These are phyloP conservation scores for Phialemonium atrogriseum DNA, from an alignment of 2,329 filamentous ascomycete genomes.

Conservation along the genomic window DNA sequence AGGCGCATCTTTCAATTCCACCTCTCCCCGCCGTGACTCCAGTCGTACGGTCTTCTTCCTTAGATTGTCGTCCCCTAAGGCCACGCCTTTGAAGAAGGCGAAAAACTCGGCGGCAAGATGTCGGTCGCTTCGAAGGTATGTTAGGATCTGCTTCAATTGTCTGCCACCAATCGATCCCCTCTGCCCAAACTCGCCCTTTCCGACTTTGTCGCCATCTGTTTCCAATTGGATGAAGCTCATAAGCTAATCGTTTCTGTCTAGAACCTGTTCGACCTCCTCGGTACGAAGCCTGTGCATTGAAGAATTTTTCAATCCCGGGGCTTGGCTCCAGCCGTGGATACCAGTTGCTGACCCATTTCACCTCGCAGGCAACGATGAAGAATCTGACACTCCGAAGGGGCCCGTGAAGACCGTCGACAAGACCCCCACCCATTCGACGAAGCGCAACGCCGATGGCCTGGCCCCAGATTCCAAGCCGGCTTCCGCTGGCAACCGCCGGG, in stretches of 20 bases:
- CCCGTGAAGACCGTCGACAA: conserved; percentile 89
- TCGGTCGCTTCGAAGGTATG: conserved; percentile 54
- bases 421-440: conserved; percentile 62
- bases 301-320: conserved; percentile 6
- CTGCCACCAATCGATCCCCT: conserved; percentile 2
- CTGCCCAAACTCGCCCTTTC: conserved; percentile 2
- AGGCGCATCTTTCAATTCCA: conserved; percentile 10
- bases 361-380: conserved; percentile 52
- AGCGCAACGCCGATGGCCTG: conserved; percentile 79
- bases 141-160: too few relatives aligned
- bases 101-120: conserved; percentile 48
- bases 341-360: conserved; percentile 9
- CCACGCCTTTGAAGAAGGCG: conserved; percentile 41
- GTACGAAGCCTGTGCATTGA: conserved; percentile 35
- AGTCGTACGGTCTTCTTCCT: conserved; percentile 10
- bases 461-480: conserved; percentile 43
- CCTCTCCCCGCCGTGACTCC: conserved; percentile 9
- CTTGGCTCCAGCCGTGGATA: conserved; percentile 13
- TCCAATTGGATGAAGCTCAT: too few relatives aligned
- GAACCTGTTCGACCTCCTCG: conserved; percentile 98
- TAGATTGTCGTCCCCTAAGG: conserved; percentile 18
- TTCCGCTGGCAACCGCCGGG: conserved; percentile 34
- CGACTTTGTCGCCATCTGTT: too few relatives aligned
- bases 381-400: conserved; percentile 65
- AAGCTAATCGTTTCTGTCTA: conserved; percentile 39